These are phyloP conservation scores for Fusarium compactum DNA, from an alignment of 2,329 filamentous ascomycete species.

Conservation along the genomic window DNA sequence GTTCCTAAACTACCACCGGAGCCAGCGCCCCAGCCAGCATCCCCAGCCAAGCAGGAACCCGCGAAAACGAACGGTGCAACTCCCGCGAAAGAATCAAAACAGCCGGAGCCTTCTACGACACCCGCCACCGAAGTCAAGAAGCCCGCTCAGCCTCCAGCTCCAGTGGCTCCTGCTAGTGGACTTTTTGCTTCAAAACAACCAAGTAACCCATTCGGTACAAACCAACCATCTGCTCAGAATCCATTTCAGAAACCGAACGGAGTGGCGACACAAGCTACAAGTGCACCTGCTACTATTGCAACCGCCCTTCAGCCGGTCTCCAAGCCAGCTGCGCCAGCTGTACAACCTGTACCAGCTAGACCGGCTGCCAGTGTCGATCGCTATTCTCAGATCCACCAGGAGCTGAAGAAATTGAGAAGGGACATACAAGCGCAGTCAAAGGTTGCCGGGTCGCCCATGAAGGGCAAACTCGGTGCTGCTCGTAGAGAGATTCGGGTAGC, in stretches of 20 bases:
- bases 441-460: slow-evolving; percentile 61
- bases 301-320: slow-evolving; percentile 7
- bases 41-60: slow-evolving; percentile 38
- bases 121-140: slow-evolving; percentile 41
- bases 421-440: slow-evolving; percentile 69
- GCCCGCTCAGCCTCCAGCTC: slow-evolving; percentile 13
- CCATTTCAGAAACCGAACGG: slow-evolving; percentile 40
- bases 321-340: slow-evolving; percentile 28
- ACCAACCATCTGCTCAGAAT: slow-evolving; percentile 23
- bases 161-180: slow-evolving; percentile 35
- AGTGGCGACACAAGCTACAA: slow-evolving; percentile 5
- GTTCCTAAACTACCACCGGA: slow-evolving; percentile 59
- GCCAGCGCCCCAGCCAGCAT: slow-evolving; percentile 47
- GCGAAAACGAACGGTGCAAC: slow-evolving; percentile 39
- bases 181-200: slow-evolving; percentile 43
- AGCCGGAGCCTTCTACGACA: slow-evolving; percentile 36
- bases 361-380: slow-evolving; percentile 52
- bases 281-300: not conserved
- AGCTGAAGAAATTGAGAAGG: slow-evolving; percentile 76
- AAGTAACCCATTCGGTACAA: slow-evolving; percentile 38
- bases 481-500: slow-evolving; percentile 77
- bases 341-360: slow-evolving; percentile 19
- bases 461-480: slow-evolving; percentile 76
- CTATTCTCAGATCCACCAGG: slow-evolving; percentile 72
- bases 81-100: slow-evolving; percentile 39